These are phyloP conservation scores for Jackrogersella minutella DNA, from an alignment of 495 filamentous ascomycete genomes.

Conservation along the genomic window DNA sequence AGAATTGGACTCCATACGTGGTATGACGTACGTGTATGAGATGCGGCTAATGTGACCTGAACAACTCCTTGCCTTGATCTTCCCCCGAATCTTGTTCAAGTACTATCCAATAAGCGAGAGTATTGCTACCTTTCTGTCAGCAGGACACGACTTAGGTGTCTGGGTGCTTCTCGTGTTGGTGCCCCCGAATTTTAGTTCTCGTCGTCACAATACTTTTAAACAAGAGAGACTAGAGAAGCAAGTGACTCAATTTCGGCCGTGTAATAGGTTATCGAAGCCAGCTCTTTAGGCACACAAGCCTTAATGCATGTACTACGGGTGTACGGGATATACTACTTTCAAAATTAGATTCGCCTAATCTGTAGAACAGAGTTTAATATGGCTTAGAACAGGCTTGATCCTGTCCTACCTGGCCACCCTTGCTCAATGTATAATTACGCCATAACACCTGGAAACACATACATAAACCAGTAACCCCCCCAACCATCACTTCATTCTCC, in stretches of 20 bases:
- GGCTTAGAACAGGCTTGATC: conserved; percentile 26
- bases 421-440: conserved; percentile 15
- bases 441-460: neutral
- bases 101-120: conserved; percentile 14
- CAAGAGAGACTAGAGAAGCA: neutral
- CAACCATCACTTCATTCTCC: neutral
- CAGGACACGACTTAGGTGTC: neutral
- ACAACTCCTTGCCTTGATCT: conserved; percentile 16
- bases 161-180: conserved; percentile 9
- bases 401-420: neutral
- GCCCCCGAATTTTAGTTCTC: neutral
- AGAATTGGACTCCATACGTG: conserved; percentile 14
- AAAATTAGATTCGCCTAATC: neutral
- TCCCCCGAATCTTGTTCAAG: neutral
- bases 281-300: neutral
- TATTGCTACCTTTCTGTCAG: conserved; percentile 16
- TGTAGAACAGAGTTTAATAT: neutral
- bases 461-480: conserved; percentile 7
- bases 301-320: too few species aligned
- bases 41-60: conserved; percentile 29
- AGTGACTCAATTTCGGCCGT: neutral
- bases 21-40: conserved; percentile 35
- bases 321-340: neutral
- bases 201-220: conserved; percentile 10
- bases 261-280: too few species aligned